phyloP scores from a whole-genome alignment of 2,329 filamentous ascomycete species.

The Intubia oerlemansii region DNA sequence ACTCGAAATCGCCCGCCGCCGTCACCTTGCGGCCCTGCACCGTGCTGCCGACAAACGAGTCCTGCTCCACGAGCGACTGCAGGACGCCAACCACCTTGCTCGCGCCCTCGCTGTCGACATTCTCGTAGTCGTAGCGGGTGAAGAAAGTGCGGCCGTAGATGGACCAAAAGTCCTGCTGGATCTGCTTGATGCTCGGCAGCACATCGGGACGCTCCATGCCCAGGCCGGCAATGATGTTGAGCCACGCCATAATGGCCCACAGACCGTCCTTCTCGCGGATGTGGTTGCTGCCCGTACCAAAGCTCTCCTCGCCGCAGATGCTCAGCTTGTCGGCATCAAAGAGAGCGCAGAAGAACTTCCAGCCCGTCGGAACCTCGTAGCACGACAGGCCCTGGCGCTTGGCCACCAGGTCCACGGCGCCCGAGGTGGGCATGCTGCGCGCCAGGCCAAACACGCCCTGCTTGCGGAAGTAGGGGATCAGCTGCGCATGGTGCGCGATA shows the following conservation, averaged over 20 bases:
- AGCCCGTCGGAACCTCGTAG: conserved; percentile 96
- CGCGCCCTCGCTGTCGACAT: conserved; percentile 77
- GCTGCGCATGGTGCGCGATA: conserved; percentile 87
- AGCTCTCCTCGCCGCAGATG: conserved; percentile 96
- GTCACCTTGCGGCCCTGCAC: conserved; percentile 58
- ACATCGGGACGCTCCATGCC: conserved; percentile 61
- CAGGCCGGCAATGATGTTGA: conserved; percentile 94
- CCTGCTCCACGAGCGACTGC: conserved; percentile 52
- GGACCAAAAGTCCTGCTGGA: conserved; percentile 94
- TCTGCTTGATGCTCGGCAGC: conserved; percentile 81
- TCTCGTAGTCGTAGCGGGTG: conserved; percentile 96
- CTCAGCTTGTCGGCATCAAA: conserved; percentile 92
- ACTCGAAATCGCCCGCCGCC: conserved; percentile 89
- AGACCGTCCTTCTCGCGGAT: conserved; percentile 98
- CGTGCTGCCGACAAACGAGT: conserved; percentile 59
- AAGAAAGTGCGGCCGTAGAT: conserved; percentile 96
- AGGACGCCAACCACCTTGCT: conserved; percentile 75
- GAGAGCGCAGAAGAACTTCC: conserved; percentile 97
- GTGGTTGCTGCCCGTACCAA: conserved; percentile 95
- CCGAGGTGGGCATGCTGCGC: conserved; percentile 92
- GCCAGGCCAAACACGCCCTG: conserved; percentile 90
- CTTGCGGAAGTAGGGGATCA: conserved; percentile 97
- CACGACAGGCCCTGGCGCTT: conserved; percentile 78
- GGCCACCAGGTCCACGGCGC: conserved; percentile 85
- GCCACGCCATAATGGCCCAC: conserved; percentile 92